A percentile compares a stretch with the other conserved stretches of the same genome.
Conservation (phyloP, 768 basidiomycete species). For the Gloeophyllum trabeum region DNA sequence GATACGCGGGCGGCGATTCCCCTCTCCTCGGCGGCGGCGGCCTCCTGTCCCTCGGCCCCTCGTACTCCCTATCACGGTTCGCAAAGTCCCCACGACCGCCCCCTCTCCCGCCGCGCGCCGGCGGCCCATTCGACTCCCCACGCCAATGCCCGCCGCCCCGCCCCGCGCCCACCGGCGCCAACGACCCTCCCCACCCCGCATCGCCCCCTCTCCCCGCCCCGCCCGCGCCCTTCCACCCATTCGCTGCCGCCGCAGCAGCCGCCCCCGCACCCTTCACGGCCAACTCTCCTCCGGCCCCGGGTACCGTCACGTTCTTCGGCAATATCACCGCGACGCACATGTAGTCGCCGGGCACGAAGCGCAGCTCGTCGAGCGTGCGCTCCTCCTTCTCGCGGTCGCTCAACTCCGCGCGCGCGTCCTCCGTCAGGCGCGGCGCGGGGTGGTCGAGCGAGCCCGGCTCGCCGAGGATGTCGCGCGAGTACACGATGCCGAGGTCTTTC, state of each 20-base stretch:
- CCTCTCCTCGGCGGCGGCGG: slow-evolving; percentile 1
- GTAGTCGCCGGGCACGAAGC: slow-evolving; percentile 75
- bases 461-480: slow-evolving; percentile 77
- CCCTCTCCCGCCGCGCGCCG: slow-evolving; percentile 28
- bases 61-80: neutral
- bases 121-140: slow-evolving; percentile 52
- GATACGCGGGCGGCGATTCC: neutral
- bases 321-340: slow-evolving; percentile 65
- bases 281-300: slow-evolving; percentile 37
- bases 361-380: slow-evolving; percentile 66
- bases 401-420: slow-evolving; percentile 30
- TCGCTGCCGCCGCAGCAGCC: slow-evolving; percentile 18
- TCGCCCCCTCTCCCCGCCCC: slow-evolving; percentile 25
- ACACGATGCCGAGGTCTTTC: slow-evolving; percentile 75
- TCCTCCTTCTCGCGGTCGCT: slow-evolving; percentile 47
- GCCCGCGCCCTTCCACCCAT: slow-evolving; percentile 22
- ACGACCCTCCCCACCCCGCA: slow-evolving; percentile 34
- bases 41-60: neutral
- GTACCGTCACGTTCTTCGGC: slow-evolving; percentile 44
- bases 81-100: slow-evolving; percentile 16
- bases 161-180: slow-evolving; percentile 33
- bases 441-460: slow-evolving; percentile 55
- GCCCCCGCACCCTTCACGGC: slow-evolving; percentile 37
- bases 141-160: slow-evolving; percentile 61
- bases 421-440: slow-evolving; percentile 49